A percentile compares a stretch with the other conserved stretches of the same genome.
Evolutionary conservation across 1,139 yeast species (phyloP).

Genomic region (Debaryomyces coudertii): DNA sequence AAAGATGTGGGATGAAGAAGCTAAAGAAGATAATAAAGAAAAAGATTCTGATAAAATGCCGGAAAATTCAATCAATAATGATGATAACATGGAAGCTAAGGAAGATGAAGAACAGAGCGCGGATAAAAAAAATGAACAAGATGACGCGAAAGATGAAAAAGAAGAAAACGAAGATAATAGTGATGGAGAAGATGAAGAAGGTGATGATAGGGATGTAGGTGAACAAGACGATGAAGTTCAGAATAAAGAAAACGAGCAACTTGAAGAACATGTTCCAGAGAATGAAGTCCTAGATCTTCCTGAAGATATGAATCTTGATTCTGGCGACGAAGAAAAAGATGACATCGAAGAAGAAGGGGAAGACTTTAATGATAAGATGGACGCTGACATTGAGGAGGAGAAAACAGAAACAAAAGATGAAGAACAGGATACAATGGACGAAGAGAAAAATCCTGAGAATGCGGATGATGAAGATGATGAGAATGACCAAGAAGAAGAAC

Average conservation of each 20-base stretch:
- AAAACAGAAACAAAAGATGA: slow-evolving; percentile 25
- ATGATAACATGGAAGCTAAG: slow-evolving; percentile 61
- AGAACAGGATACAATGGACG: slow-evolving; percentile 19
- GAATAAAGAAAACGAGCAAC: slow-evolving; percentile 70
- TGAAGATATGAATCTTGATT: slow-evolving; percentile 82
- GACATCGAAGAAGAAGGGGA: slow-evolving; percentile 27
- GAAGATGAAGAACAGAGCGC: slow-evolving; percentile 51
- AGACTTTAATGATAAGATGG: slow-evolving; percentile 20
- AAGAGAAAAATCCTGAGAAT: slow-evolving; percentile 21
- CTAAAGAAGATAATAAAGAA: slow-evolving; percentile 71
- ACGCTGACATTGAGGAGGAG: slow-evolving; percentile 23
- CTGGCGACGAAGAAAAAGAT: slow-evolving; percentile 61
- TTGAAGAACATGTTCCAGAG: slow-evolving; percentile 76
- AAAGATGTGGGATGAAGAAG: slow-evolving; percentile 98
- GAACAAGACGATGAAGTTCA: slow-evolving; percentile 79
- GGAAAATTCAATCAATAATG: slow-evolving; percentile 54
- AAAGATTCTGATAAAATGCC: slow-evolving; percentile 73
- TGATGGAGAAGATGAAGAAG: slow-evolving; percentile 44
- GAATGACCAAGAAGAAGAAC: slow-evolving; percentile 24
- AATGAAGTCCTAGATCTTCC: slow-evolving; percentile 81
- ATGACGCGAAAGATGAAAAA: slow-evolving; percentile 26
- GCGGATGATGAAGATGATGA: slow-evolving; percentile 26
- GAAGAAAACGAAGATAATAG: slow-evolving; percentile 33
- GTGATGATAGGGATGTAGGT: slow-evolving; percentile 67
- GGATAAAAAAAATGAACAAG: slow-evolving; percentile 40